Conservation (phyloP, 306 rosid species). For the Fragaria vesca region DNA sequence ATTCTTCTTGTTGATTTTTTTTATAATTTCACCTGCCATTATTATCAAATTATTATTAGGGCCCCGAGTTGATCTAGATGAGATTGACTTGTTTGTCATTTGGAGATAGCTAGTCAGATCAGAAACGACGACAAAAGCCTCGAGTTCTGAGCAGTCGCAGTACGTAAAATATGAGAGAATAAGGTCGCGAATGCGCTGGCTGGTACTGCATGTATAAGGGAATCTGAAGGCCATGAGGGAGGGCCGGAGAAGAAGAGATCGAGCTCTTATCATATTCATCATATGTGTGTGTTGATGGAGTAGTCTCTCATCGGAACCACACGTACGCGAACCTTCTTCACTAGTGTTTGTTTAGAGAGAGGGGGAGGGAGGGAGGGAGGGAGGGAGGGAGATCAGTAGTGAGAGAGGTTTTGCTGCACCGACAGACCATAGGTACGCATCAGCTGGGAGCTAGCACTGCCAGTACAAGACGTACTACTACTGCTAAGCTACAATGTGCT, state of each 20-base stretch:
- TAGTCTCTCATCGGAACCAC: background rate
- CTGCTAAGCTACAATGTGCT: background rate
- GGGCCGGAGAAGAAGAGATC: background rate
- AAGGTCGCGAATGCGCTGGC: background rate
- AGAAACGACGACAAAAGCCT: constrained; percentile 8
- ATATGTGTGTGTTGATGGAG: background rate
- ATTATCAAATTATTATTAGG: background rate
- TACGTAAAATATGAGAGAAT: background rate
- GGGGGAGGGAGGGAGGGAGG: background rate
- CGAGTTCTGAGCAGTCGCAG: background rate
- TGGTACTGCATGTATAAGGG: background rate
- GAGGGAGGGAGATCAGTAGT: background rate
- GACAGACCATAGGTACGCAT: background rate
- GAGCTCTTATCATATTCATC: background rate
- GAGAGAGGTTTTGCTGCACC: background rate
- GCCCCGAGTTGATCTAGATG: background rate
- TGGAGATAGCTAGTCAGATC: background rate
- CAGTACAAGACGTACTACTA: background rate
- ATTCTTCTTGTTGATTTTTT: background rate
- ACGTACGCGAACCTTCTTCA: background rate
- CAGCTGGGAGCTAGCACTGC: background rate
- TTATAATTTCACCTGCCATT: background rate
- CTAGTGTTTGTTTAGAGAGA: background rate
- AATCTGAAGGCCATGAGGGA: background rate
- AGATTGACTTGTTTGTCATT: constrained; percentile 6